phyloP scores from a whole-genome alignment of 2,329 filamentous ascomycete genomes.

The Sporothrix brasiliensis region DNA sequence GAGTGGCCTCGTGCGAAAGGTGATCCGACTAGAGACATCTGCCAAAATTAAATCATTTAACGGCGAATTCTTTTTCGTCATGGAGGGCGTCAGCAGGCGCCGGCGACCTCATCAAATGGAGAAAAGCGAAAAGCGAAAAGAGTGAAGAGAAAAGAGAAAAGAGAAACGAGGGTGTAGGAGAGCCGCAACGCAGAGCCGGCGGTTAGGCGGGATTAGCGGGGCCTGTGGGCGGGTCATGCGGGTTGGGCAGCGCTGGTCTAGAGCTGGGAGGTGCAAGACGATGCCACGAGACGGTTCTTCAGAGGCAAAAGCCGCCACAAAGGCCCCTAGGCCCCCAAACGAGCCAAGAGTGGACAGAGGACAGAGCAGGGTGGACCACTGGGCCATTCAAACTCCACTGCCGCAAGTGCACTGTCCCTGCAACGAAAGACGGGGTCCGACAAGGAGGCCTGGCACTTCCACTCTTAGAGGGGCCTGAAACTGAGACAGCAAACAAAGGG shows the following conservation, averaged over 20 bases:
- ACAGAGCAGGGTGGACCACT: neutral
- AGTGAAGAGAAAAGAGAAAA: neutral
- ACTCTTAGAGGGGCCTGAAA: neutral
- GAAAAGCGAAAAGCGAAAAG: neutral
- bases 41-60: constrained; percentile 24
- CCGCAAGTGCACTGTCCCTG: neutral
- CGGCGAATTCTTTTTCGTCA: constrained; percentile 27
- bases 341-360: neutral
- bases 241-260: neutral
- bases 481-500: neutral
- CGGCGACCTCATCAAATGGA: neutral
- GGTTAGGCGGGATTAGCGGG: constrained; percentile 12
- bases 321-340: neutral
- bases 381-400: neutral
- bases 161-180: neutral
- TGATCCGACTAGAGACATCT: constrained; percentile 8
- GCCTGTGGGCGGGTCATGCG: neutral
- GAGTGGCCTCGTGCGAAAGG: neutral
- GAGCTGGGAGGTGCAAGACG: neutral
- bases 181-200: constrained; percentile 12
- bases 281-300: constrained; percentile 15
- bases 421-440: constrained; percentile 11
- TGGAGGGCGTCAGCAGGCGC: neutral
- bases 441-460: neutral
- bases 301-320: constrained; percentile 11